These are phyloP conservation scores for Fusarium circinatum DNA, from an alignment of 2,329 filamentous ascomycete genomes.

Conservation along the genomic window DNA sequence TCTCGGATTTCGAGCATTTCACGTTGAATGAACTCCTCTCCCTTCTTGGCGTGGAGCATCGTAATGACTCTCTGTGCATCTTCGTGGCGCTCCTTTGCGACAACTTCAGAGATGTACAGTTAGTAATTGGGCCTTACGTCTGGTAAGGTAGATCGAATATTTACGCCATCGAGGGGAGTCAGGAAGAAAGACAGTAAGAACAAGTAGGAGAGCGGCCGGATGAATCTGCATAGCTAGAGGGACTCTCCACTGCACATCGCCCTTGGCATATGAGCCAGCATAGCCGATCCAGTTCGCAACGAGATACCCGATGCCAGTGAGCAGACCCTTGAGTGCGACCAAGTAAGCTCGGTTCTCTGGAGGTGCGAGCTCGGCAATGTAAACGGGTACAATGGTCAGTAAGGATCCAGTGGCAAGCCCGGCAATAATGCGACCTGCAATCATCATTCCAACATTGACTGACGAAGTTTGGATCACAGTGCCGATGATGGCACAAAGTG, in stretches of 20 bases:
- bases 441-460: neutral
- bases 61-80: neutral
- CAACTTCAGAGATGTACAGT: neutral
- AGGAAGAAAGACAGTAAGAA: neutral
- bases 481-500: neutral
- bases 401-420: neutral
- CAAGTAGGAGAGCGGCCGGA: neutral
- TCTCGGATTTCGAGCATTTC: neutral
- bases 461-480: neutral
- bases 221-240: neutral
- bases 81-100: neutral
- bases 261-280: neutral
- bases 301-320: neutral
- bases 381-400: neutral
- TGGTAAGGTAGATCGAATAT: neutral
- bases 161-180: neutral
- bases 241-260: neutral
- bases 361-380: neutral
- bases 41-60: neutral
- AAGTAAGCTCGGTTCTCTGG: neutral
- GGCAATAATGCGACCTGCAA: neutral
- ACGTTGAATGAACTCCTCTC: neutral
- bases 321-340: neutral
- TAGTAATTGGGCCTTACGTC: accelerated
- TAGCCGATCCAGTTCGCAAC: neutral